These are phyloP conservation scores for Ustilago loliicola DNA, from an alignment of 1,284 basidiomycete genomes.

Conservation along the genomic window DNA sequence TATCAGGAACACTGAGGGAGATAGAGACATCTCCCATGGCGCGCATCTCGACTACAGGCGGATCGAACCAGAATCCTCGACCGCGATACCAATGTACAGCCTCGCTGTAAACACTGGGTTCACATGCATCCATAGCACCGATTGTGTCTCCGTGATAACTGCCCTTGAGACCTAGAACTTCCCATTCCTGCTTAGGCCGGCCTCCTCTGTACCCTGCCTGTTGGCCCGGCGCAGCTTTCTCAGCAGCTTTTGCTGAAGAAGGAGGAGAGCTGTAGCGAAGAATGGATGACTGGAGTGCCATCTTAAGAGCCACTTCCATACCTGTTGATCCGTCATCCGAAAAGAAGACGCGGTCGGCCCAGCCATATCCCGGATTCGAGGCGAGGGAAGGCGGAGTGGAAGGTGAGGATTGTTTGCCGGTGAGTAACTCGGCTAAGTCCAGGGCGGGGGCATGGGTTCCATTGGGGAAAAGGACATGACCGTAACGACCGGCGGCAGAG, in stretches of 20 bases:
- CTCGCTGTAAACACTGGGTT: constrained; percentile 84
- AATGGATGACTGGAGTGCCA: constrained; percentile 75
- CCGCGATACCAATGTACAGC: constrained; percentile 94
- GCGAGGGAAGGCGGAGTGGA: constrained; percentile 44
- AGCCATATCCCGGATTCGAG: constrained; percentile 73
- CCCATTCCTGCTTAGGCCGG: constrained; percentile 73
- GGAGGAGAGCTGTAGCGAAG: constrained; percentile 45
- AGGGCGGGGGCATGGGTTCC: constrained; percentile 88
- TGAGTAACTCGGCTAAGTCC: constrained; percentile 78
- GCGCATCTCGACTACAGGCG: constrained; percentile 81
- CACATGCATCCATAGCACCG: constrained; percentile 95
- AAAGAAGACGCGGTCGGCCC: constrained; percentile 92
- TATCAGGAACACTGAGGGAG: constrained; percentile 13
- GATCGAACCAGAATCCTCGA: constrained; percentile 92
- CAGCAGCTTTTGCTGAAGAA: constrained; percentile 32
- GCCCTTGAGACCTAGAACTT: constrained; percentile 88
- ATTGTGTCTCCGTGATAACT: constrained; percentile 99
- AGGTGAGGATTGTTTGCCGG: constrained; percentile 72
- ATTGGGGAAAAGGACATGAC: constrained; percentile 95
- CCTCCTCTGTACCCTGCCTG: constrained; percentile 52
- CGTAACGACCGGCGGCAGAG: constrained; percentile 89
- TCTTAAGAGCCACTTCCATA: constrained; percentile 96
- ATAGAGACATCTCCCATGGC: constrained; percentile 52
- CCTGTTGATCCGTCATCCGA: constrained; percentile 95
- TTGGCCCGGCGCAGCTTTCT: constrained; percentile 33